Conservation (phyloP, 2,329 filamentous ascomycete genomes). For the Dothistroma septosporum region DNA sequence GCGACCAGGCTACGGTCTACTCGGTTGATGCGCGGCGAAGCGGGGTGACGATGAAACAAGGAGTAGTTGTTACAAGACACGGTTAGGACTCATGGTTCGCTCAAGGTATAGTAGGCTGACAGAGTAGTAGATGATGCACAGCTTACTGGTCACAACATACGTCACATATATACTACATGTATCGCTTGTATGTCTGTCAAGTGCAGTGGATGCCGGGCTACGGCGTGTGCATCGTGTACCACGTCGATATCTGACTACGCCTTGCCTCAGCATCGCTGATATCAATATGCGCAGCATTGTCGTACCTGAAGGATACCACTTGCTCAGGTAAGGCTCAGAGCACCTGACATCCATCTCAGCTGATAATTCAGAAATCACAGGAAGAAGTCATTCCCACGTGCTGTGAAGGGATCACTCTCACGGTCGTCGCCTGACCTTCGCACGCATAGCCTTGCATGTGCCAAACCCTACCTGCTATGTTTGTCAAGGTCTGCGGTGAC, state of each 20-base stretch:
- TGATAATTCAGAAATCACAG: not conserved
- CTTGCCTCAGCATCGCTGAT: not conserved
- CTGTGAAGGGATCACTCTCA: not conserved
- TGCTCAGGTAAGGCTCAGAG: not conserved
- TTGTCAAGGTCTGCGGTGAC: not conserved
- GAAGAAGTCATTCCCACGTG: not conserved
- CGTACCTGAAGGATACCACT: not conserved
- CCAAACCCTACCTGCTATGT: not conserved
- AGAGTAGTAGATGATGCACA: no score
- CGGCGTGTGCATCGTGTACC: not conserved
- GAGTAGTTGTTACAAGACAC: no score
- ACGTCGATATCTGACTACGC: no score
- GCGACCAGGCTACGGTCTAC: not conserved
- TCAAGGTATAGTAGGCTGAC: no score
- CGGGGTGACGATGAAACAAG: no score
- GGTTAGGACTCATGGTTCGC: no score
- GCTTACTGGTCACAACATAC: no score
- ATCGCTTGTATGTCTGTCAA: no score
- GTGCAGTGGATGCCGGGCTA: no score
- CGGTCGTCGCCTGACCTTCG: not conserved
- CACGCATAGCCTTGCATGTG: not conserved
- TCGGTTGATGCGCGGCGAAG: no score
- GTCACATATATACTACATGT: no score
- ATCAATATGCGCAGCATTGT: not conserved
- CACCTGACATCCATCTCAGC: not conserved